Evolutionary conservation across 2,329 filamentous ascomycete genomes (phyloP), one percentile per base, ranked within the genome.

Genomic region (Verticillium nubilum): DNA sequence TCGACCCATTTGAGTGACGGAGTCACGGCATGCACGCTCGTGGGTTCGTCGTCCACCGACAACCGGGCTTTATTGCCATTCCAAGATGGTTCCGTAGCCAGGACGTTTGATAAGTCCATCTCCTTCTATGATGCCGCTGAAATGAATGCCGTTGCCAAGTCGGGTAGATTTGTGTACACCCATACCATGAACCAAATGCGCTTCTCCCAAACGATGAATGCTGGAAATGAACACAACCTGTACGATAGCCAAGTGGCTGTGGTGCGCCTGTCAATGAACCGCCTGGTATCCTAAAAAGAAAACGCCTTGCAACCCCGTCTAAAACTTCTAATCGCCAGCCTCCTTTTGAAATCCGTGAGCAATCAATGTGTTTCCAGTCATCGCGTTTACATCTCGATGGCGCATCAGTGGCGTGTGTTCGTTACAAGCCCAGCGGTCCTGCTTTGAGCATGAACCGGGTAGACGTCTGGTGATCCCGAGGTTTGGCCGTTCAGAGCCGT

Each of bases 401-500:
- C 37, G 19, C 37, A 47, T 9, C 7, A 19, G 17, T 19, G 37
- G n/a, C n/a, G 23, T 25, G 42, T 47, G 7, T 47, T 10, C 42
- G 23, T 7, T 6, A 23, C 42, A 47, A 17, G n/a, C n/a, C 35
- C 35, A 47, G 23, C n/a, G 23, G 19, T 9, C 10, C 42, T 47
- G 42, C 19, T 47, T 47, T 23, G 33, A 37, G 33, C 15, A 17
- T 15, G 33, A 37, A 37, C 33, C 33, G 33, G 42, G 19, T 23
- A 17, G 25, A 54, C 25, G 25, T 28, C 23, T 47, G n/a, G 19
- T 25, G n/a, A 9, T 10, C 42, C 19, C 19, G 42, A 47, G 7
- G 19, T 9, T 47, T 23, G 7, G 42, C 35, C 7, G 27, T 60
- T 56, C 77, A n/a, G 76, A 78, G 61, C 75, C 5, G 25, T 62